A percentile compares a stretch with the other conserved stretches of the same genome.
Evolutionary conservation across 371 early-diverging fungal genomes (phyloP).

Genomic region (Lichtheimia ornata): DNA sequence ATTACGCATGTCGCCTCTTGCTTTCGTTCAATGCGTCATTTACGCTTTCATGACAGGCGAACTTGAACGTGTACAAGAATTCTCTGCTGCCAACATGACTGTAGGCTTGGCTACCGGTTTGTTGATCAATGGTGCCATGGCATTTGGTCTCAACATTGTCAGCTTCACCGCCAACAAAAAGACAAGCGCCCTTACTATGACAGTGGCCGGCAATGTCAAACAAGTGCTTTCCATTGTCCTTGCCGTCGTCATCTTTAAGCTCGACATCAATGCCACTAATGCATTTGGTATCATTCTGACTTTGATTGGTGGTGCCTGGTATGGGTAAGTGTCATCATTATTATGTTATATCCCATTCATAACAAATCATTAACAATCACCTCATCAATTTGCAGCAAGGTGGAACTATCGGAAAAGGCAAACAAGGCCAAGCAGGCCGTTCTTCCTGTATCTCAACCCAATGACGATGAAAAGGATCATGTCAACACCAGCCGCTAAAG

Average conservation of each 20-base stretch:
- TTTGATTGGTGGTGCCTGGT: slow-evolving; percentile 74
- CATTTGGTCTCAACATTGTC: slow-evolving; percentile 82
- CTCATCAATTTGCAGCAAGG: slow-evolving; percentile 7
- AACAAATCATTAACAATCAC: no score
- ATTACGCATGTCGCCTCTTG: slow-evolving; percentile 80
- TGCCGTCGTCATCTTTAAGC: slow-evolving; percentile 75
- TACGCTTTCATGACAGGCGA: slow-evolving; percentile 77
- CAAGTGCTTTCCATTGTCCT: slow-evolving; percentile 81
- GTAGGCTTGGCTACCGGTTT: slow-evolving; percentile 55
- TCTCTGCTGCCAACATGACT: slow-evolving; percentile 48
- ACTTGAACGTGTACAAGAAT: slow-evolving; percentile 52
- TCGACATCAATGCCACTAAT: slow-evolving; percentile 66
- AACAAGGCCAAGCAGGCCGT: slow-evolving; percentile 6
- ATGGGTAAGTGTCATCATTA: slow-evolving; percentile 34
- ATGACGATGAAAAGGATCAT: slow-evolving; percentile 7
- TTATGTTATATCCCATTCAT: no score
- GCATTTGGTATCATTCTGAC: slow-evolving; percentile 79
- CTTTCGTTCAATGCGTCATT: slow-evolving; percentile 72
- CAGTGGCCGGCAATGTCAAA: slow-evolving; percentile 91
- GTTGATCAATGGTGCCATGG: slow-evolving; percentile 76
- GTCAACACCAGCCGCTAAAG: slow-evolving; percentile 3
- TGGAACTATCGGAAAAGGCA: slow-evolving; percentile 13
- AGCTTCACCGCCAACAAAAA: slow-evolving; percentile 86
- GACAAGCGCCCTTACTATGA: slow-evolving; percentile 85
- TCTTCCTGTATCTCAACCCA: neutral